Evolutionary conservation across 352 stramenopile genomes (phyloP), one percentile per base, ranked within the genome.

Genomic region (Globisporangium paddicum): DNA sequence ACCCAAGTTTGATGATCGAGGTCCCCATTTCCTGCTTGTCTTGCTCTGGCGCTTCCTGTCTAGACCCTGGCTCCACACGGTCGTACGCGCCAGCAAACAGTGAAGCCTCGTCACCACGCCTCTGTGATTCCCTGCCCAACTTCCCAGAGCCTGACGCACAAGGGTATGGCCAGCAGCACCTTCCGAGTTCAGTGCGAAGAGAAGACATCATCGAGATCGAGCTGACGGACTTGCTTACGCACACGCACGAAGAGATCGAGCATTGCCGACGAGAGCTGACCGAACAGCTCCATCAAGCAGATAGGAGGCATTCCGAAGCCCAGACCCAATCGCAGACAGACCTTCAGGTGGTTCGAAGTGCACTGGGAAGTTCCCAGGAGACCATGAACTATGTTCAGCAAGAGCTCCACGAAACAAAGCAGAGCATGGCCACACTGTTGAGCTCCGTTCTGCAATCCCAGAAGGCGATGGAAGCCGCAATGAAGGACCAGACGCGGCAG

Each of bases 131-230:
- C 32, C 19, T 30, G 2, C 28, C n/a, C 4, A 16, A 16, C 10
- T 19, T 19, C 10, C 8, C 19, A 5, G 40, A 47, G 23, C 23
- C 8, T 38, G 16, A 5, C 5, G 0, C 30, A 3, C 26, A n/a
- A 26, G 26, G 26, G 0, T n/a, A 19, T 9, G 47, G n/a, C n/a
- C 21, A 23, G 16, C 11, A 37, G 0, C 28, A 66, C 37, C 37
- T 5, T 21, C n/a, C 10, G 54, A 50, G 18, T 23, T 35, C 34
- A 16, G 30, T 47, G 9, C 40, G 35, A 25, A 54, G 46, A 1
- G 55, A 76, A 37, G 67, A 76, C 46, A 67, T 74, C 14, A 62
- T 80, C 44, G 67, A 80, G 34, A 64, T 76, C 37, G 72, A 78
- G 62, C 49, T 76, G 18, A 72, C 72, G 5, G 69, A 76, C 45